Conservation (phyloP, 1,284 basidiomycete species). For the Ceratorhiza oryzae-sativae region DNA sequence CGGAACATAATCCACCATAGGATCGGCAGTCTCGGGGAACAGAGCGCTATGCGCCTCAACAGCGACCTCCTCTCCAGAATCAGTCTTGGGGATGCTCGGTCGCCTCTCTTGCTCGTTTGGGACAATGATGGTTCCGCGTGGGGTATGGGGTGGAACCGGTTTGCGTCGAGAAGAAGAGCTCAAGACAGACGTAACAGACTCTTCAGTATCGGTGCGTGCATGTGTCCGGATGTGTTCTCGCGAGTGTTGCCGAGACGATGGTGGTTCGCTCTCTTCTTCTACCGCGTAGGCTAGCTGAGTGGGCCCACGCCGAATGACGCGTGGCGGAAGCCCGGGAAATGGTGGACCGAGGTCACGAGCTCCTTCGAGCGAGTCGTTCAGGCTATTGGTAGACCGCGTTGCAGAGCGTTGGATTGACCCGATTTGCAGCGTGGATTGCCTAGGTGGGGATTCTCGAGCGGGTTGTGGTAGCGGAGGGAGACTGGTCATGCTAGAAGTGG, state of each 20-base stretch:
- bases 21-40: slow-evolving; percentile 8
- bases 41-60: slow-evolving; percentile 31
- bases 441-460: neutral
- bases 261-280: slow-evolving; percentile 26
- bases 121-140: slow-evolving; percentile 17
- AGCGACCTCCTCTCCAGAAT: slow-evolving; percentile 19
- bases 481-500: neutral
- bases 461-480: neutral
- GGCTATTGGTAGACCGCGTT: neutral
- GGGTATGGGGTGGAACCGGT: slow-evolving; percentile 22
- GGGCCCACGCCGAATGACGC: slow-evolving; percentile 3
- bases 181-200: neutral
- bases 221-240: neutral
- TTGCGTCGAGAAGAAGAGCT: slow-evolving; percentile 10
- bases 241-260: neutral
- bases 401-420: slow-evolving; percentile 21
- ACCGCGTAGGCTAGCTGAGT: slow-evolving; percentile 34
- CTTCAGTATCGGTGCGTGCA: slow-evolving; percentile 17
- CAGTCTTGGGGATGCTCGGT: slow-evolving; percentile 8
- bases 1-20: neutral
- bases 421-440: neutral
- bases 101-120: neutral
- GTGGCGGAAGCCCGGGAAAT: slow-evolving; percentile 16
- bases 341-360: neutral
- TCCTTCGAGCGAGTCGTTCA: slow-evolving; percentile 14